phyloP scores from a whole-genome alignment of 2,329 filamentous ascomycete genomes.

The Cytospora chrysosperma region DNA sequence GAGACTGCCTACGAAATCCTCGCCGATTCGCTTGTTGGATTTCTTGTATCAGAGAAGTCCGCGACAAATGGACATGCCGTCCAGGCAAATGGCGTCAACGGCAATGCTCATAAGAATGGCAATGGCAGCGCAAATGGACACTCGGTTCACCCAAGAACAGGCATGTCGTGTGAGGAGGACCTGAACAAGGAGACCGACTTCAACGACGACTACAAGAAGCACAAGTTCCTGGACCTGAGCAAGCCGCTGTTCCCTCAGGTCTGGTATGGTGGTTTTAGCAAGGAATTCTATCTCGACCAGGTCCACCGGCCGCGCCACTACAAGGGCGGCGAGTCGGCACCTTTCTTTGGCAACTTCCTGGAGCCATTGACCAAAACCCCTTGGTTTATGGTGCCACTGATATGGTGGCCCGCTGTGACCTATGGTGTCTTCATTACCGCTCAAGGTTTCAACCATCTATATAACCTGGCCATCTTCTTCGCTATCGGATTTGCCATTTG shows the following conservation, averaged over 20 bases:
- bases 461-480: slow-evolving; percentile 61
- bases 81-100: slow-evolving; percentile 34
- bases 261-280: slow-evolving; percentile 83
- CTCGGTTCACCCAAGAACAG: slow-evolving; percentile 64
- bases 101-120: slow-evolving; percentile 31
- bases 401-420: slow-evolving; percentile 80
- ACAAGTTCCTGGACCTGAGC: slow-evolving; percentile 92
- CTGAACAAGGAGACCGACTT: slow-evolving; percentile 82
- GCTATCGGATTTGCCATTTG: slow-evolving; percentile 72
- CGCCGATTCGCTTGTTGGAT: slow-evolving; percentile 82
- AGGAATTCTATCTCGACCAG: slow-evolving; percentile 96
- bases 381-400: slow-evolving; percentile 82
- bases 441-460: slow-evolving; percentile 54
- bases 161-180: slow-evolving; percentile 87
- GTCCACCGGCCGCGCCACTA: slow-evolving; percentile 95
- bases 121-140: slow-evolving; percentile 32
- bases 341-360: slow-evolving; percentile 96
- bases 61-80: slow-evolving; percentile 24
- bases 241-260: slow-evolving; percentile 84
- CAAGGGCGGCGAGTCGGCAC: slow-evolving; percentile 87
- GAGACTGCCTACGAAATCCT: slow-evolving; percentile 95
- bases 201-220: slow-evolving; percentile 72
- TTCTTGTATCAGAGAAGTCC: slow-evolving; percentile 63
- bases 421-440: slow-evolving; percentile 70
- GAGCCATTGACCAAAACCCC: slow-evolving; percentile 94